Evolutionary conservation across 1,284 basidiomycete species (phyloP).

Genomic region (Tylopilus sp.): DNA sequence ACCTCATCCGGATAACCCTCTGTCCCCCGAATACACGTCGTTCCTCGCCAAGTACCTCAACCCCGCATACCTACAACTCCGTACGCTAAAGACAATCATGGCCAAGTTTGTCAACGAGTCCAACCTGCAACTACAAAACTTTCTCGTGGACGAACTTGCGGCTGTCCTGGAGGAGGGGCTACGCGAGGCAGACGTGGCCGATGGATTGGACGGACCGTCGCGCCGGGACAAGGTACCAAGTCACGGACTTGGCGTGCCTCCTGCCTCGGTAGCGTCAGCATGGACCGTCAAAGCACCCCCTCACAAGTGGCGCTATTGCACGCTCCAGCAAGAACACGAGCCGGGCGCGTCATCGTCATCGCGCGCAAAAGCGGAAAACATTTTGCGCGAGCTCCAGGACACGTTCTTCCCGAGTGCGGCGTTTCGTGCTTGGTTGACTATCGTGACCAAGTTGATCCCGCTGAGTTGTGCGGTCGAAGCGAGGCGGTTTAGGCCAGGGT

Average conservation of each 20-base stretch:
- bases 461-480: conserved; percentile 75
- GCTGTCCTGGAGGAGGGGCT: conserved; percentile 66
- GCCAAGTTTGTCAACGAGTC: conserved; percentile 87
- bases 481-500: conserved; percentile 85
- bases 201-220: conserved; percentile 58
- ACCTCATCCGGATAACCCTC: conserved; percentile 48
- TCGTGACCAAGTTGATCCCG: conserved; percentile 77
- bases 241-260: conserved; percentile 58
- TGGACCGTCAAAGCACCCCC: conserved; percentile 88
- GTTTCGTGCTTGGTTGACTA: conserved; percentile 88
- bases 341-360: conserved; percentile 14
- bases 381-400: conserved; percentile 67
- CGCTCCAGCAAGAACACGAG: conserved; percentile 39
- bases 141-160: conserved; percentile 72
- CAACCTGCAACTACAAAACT: conserved; percentile 86
- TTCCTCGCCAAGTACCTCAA: conserved; percentile 86
- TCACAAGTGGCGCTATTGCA: conserved; percentile 91
- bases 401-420: conserved; percentile 79
- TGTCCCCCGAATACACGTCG: conserved; percentile 60
- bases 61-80: conserved; percentile 83
- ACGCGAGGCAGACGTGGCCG: conserved; percentile 62
- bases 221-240: conserved; percentile 55
- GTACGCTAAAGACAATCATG: conserved; percentile 80
- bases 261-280: conserved; percentile 44
- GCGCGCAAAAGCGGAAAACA: conserved; percentile 46